Base-by-base conservation (phyloP, 352 stramenopile genomes). In the Phytopythium litorale region DNA sequence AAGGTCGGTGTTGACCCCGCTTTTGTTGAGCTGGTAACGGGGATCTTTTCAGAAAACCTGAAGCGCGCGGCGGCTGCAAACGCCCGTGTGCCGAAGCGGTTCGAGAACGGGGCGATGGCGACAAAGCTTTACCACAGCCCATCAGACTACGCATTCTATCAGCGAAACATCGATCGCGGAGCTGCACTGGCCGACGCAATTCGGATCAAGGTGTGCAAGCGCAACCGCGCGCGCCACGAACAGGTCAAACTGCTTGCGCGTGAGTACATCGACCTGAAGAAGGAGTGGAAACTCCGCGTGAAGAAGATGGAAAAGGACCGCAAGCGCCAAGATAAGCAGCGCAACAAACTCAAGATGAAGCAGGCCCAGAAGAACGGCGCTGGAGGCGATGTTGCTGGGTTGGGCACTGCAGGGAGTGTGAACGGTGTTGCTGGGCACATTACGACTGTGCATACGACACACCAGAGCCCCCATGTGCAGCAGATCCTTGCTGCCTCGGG, bases 261-360 rank as follows among this genome's bases (percentile, higher is more conserved):
- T 19, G 87, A 96, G 28, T 96, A 92, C 45, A 64, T 94, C 7
- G 80, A 93, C 16, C 58, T 94, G 45, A 91, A 94, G 49, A 91
- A 89, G 57, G 61, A 72, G 19, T 96, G 87, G 87, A 91, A 92
- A 58, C 45, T 78, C n/a, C 81, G 84, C 25, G 84, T 96, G 33
- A 96, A 94, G 63, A 89, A 80, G 58, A 76, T 96, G 54, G 87
- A 96, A 61, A 96, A 96, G 60, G 87, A 92, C 56, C 79, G 85
- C 16, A 96, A 96, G 56, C 81, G 84, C 2, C 83, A 92, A 66
- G 85, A 93, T 49, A 96, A 96, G 55, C 51, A 89, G 28, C 78
- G 85, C 7, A 73, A 65, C 38, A 96, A 96, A 58, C 81, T 83
- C 58, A 81, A 93, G 40, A 64, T 77, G n/a, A 86, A 76, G 25